Evolutionary conservation across 306 rosid species (phyloP).

Genomic region (Crotalaria pallida): DNA sequence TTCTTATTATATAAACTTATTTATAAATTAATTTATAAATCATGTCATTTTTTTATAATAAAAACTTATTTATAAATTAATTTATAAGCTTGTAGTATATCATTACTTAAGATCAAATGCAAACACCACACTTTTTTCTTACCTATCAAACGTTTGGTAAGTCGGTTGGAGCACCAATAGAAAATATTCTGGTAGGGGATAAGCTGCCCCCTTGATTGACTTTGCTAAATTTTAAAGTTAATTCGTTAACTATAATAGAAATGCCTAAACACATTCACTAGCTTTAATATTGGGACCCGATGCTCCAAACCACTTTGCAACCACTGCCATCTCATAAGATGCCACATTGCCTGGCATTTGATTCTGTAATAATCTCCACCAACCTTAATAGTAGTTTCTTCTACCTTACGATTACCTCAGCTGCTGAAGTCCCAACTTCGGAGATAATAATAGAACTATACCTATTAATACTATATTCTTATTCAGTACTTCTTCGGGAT

Average conservation of each 20-base stretch:
- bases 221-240: conserved; percentile 30
- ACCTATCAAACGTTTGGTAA: neutral
- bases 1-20: too few relatives aligned
- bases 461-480: neutral
- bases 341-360: conserved; percentile 28
- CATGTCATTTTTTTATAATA: too few relatives aligned
- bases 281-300: conserved; percentile 22
- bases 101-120: too few relatives aligned
- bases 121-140: too few relatives aligned
- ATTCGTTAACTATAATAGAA: conserved; percentile 22
- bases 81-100: too few relatives aligned
- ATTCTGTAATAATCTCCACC: conserved; percentile 23
- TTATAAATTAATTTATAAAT: too few relatives aligned
- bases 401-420: neutral
- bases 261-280: conserved; percentile 9
- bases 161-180: conserved; percentile 22
- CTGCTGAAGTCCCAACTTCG: neutral
- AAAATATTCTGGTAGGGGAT: conserved; percentile 15
- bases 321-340: conserved; percentile 25
- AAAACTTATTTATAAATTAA: too few relatives aligned
- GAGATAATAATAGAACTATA: neutral
- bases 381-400: conserved; percentile 4
- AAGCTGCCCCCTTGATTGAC: conserved; percentile 6
- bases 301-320: conserved; percentile 20
- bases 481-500: neutral